These are phyloP conservation scores for Arthrobotrys musiformis DNA, from an alignment of 2,329 filamentous ascomycete species.

Conservation along the genomic window DNA sequence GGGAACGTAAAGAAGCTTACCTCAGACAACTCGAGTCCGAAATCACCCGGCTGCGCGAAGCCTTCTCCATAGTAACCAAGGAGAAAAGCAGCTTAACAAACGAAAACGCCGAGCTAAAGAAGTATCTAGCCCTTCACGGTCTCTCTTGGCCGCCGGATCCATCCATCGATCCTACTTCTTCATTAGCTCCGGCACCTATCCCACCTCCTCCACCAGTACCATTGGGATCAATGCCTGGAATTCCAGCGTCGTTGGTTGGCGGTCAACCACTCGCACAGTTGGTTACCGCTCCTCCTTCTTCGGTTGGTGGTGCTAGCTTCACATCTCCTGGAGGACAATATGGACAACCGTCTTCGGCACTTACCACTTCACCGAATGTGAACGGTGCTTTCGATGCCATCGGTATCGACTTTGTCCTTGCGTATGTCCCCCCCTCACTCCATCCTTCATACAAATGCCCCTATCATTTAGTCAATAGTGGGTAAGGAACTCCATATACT, in stretches of 20 bases:
- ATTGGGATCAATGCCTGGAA: slow-evolving; percentile 55
- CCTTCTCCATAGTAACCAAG: slow-evolving; percentile 77
- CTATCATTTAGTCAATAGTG: too few species aligned
- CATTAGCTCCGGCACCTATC: slow-evolving; percentile 49
- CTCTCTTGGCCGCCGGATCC: slow-evolving; percentile 66
- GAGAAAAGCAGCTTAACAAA: slow-evolving; percentile 80
- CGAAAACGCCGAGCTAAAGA: slow-evolving; percentile 81
- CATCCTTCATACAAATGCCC: slow-evolving; percentile 4
- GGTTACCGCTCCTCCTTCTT: slow-evolving; percentile 51
- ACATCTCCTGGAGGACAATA: slow-evolving; percentile 28
- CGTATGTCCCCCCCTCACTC: slow-evolving; percentile 72
- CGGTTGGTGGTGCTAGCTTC: slow-evolving; percentile 46
- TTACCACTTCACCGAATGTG: slow-evolving; percentile 34
- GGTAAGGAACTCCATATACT: not conserved
- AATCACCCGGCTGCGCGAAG: slow-evolving; percentile 85
- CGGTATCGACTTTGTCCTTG: slow-evolving; percentile 89
- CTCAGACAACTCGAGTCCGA: slow-evolving; percentile 94
- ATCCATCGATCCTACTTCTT: slow-evolving; percentile 56
- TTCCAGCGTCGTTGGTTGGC: slow-evolving; percentile 58
- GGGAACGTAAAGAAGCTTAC: slow-evolving; percentile 95
- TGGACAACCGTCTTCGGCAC: not conserved
- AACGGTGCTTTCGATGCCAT: slow-evolving; percentile 79
- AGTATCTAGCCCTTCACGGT: slow-evolving; percentile 70
- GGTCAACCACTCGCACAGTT: slow-evolving; percentile 38
- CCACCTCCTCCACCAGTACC: slow-evolving; percentile 53